Evolutionary conservation across 441 rosid species (phyloP).

Genomic region (Populus hybrid): DNA sequence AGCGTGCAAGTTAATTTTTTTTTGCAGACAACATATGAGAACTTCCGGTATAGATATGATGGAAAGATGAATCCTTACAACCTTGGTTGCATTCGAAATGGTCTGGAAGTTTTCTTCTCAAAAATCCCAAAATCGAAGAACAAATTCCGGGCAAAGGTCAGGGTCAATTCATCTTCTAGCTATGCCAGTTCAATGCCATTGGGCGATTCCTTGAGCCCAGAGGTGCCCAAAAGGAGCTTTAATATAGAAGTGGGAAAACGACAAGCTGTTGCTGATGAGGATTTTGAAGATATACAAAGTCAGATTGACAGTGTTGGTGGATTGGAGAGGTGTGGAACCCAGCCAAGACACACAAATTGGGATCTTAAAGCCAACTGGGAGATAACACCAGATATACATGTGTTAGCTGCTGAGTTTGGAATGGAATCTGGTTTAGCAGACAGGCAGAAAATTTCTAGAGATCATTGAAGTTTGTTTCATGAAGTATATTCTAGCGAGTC

Average conservation of each 20-base stretch:
- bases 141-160: constrained; percentile 46
- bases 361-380: constrained; percentile 45
- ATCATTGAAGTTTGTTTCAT: constrained; percentile 18
- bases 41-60: constrained; percentile 56
- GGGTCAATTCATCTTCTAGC: constrained; percentile 33
- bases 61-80: constrained; percentile 61
- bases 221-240: constrained; percentile 38
- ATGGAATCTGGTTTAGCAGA: constrained; percentile 33
- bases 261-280: constrained; percentile 57
- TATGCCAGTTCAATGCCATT: constrained; percentile 27
- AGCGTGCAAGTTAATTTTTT: neutral
- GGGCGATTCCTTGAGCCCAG: constrained; percentile 37
- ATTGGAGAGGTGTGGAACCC: constrained; percentile 48
- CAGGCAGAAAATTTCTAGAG: constrained; percentile 29
- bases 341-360: constrained; percentile 36
- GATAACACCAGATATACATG: constrained; percentile 36
- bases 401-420: constrained; percentile 46
- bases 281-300: constrained; percentile 52
- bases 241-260: constrained; percentile 49
- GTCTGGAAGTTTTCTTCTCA: constrained; percentile 41
- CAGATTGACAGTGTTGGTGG: constrained; percentile 50
- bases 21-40: constrained; percentile 68
- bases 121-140: constrained; percentile 52
- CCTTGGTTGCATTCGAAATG: constrained; percentile 42
- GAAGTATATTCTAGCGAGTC: constrained; percentile 1